Percentiles rank a stretch among this genome's conserved stretches.
Conservation (phyloP, 352 stramenopile species). For the Thalassiosira exigua region DNA sequence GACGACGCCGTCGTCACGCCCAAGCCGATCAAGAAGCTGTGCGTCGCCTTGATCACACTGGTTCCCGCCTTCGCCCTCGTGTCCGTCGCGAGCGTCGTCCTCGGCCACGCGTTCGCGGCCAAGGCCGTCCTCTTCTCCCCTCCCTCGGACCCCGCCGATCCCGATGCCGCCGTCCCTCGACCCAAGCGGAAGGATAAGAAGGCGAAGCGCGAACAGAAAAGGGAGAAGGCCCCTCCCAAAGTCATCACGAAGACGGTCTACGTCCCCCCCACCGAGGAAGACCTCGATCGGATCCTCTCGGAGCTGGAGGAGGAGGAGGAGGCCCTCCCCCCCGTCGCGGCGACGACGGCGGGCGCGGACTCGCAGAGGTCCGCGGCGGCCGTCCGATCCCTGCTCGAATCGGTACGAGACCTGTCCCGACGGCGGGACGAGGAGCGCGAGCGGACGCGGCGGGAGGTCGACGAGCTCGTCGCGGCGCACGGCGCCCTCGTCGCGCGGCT, state of each 20-base stretch:
- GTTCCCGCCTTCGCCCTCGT: slow-evolving; percentile 17
- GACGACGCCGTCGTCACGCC: neutral
- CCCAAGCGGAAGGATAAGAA: neutral
- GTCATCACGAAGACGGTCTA: slow-evolving; percentile 31
- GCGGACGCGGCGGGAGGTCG: slow-evolving; percentile 1
- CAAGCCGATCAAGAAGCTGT: slow-evolving; percentile 13
- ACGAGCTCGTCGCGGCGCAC: slow-evolving; percentile 12
- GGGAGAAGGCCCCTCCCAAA: neutral
- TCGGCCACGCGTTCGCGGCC: slow-evolving; percentile 16
- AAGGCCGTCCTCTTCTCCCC: neutral
- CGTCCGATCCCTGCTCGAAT: slow-evolving; percentile 12
- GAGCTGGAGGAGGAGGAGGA: slow-evolving; percentile 42
- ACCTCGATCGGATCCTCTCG: slow-evolving; percentile 33
- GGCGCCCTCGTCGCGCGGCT: slow-evolving; percentile 21
- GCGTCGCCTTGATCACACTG: slow-evolving; percentile 12
- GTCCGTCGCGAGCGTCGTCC: slow-evolving; percentile 26
- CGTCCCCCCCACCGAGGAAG: slow-evolving; percentile 30
- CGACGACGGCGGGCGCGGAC: neutral
- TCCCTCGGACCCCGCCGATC: neutral
- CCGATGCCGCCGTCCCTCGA: neutral
- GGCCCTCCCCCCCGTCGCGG: slow-evolving; percentile 15
- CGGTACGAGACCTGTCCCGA: slow-evolving; percentile 14
- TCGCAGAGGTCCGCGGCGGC: neutral
- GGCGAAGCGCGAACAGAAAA: neutral
- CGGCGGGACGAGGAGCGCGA: neutral